Percentiles rank a stretch among this genome's conserved stretches.
These are phyloP conservation scores for Colletotrichum orchidophilum DNA, from an alignment of 2,329 filamentous ascomycete species.

Conservation along the genomic window DNA sequence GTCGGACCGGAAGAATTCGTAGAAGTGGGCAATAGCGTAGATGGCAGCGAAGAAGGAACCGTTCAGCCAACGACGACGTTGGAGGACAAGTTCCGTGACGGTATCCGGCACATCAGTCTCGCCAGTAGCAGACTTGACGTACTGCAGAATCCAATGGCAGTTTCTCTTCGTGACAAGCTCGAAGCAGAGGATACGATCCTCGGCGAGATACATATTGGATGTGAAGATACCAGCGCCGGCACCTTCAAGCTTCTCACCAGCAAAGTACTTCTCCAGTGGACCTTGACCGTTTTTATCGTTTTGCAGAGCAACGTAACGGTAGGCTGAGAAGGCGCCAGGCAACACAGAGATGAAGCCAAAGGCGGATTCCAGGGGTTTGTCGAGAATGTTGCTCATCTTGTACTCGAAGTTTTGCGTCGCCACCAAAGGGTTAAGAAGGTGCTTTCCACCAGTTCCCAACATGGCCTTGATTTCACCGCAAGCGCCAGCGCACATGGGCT, in stretches of 20 bases:
- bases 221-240: conserved; percentile 96
- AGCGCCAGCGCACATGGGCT: conserved; percentile 96
- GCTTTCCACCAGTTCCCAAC: conserved; percentile 84
- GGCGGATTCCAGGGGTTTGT: conserved; percentile 95
- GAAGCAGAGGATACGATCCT: conserved; percentile 98
- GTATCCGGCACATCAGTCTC: conserved; percentile 97
- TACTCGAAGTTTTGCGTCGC: conserved; percentile 99
- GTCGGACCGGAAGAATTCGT: conserved; percentile 93
- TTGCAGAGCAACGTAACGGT: conserved; percentile 91
- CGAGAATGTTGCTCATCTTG: conserved; percentile 99
- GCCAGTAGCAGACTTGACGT: conserved; percentile 96
- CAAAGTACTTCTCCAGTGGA: conserved; percentile 95
- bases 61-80: conserved; percentile 96
- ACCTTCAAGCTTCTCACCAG: conserved; percentile 92
- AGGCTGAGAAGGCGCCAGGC: conserved; percentile 97
- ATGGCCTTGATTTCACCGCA: conserved; percentile 99
- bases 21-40: conserved; percentile 94
- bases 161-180: conserved; percentile 98
- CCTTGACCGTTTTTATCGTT: conserved; percentile 96
- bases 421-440: conserved; percentile 91
- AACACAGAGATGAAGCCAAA: conserved; percentile 98
- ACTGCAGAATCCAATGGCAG: conserved; percentile 96
- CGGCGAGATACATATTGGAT: conserved; percentile 98
- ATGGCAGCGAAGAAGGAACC: conserved; percentile 98
- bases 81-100: conserved; percentile 93